Conservation (phyloP, 2,329 filamentous ascomycete genomes). For the Apiospora sp. region DNA sequence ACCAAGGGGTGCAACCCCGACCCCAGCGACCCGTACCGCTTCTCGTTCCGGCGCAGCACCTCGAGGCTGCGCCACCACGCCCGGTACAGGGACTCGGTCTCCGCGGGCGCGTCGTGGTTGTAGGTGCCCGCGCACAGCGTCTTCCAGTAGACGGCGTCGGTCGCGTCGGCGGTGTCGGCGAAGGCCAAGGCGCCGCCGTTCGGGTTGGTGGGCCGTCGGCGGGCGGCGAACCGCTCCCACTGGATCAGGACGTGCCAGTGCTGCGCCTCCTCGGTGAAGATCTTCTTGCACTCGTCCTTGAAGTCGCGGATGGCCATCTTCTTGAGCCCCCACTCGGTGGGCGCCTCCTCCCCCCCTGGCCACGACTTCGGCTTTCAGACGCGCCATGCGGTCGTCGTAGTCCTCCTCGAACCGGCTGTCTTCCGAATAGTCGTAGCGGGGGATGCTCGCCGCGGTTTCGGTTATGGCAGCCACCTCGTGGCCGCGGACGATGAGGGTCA, state of each 20-base stretch:
- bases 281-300: not conserved
- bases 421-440: not conserved
- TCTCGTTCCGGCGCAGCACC: not conserved
- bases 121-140: conserved; percentile 22
- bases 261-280: not conserved
- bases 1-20: not conserved
- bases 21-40: not conserved
- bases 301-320: not conserved
- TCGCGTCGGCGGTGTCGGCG: not conserved
- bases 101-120: not conserved
- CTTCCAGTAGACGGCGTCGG: conserved; percentile 4
- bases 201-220: not conserved
- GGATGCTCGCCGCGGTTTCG: not conserved
- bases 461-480: not conserved
- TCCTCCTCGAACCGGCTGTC: not conserved
- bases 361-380: not conserved
- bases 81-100: not conserved
- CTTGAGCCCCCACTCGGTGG: not conserved
- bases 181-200: not conserved
- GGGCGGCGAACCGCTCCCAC: conserved; percentile 5
- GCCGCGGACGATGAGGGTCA: conserved; percentile 11
- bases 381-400: not conserved
- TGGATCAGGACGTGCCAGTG: not conserved
- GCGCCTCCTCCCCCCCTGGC: not conserved
- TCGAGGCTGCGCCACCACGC: conserved; percentile 19